phyloP scores from a whole-genome alignment of 2,329 filamentous ascomycete species.

The Mariannaea sp. region DNA sequence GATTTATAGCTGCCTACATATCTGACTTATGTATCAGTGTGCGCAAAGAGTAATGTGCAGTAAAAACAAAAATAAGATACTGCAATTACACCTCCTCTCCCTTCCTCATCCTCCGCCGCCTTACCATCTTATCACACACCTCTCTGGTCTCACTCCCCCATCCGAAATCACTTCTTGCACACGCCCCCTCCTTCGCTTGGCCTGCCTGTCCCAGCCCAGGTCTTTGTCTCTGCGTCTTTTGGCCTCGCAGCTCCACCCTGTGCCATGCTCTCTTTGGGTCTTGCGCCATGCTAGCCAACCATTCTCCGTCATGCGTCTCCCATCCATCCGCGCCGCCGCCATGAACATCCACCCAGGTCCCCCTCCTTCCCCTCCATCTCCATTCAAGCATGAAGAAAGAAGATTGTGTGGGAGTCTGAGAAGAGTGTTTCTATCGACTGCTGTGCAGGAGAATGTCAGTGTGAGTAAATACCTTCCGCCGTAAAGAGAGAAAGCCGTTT shows the following conservation, averaged over 20 bases:
- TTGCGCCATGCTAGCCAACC: constrained; percentile 43
- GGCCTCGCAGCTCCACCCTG: constrained; percentile 6
- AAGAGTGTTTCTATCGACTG: too few relatives aligned
- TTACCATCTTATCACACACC: background rate
- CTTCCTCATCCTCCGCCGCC: background rate
- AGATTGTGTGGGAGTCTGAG: too few relatives aligned
- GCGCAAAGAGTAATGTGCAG: too few relatives aligned
- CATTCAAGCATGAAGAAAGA: background rate
- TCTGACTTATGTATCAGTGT: background rate
- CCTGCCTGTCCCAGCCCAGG: constrained; percentile 8
- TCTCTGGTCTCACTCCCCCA: background rate
- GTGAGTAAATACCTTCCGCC: too few relatives aligned
- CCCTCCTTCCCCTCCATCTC: constrained; percentile 25
- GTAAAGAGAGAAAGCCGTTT: too few relatives aligned
- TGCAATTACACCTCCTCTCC: background rate
- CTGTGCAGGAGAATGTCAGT: too few relatives aligned
- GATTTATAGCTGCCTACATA: too few relatives aligned
- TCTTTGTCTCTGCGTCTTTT: constrained; percentile 14
- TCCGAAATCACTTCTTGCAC: background rate
- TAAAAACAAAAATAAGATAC: too few relatives aligned
- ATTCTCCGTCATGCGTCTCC: constrained; percentile 42
- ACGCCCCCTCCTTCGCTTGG: background rate
- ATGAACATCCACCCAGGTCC: constrained; percentile 31
- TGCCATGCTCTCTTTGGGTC: constrained; percentile 12
- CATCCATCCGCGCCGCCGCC: constrained; percentile 37